These are phyloP conservation scores for Curvularia verruculosa DNA, from an alignment of 2,329 filamentous ascomycete species.

Conservation along the genomic window DNA sequence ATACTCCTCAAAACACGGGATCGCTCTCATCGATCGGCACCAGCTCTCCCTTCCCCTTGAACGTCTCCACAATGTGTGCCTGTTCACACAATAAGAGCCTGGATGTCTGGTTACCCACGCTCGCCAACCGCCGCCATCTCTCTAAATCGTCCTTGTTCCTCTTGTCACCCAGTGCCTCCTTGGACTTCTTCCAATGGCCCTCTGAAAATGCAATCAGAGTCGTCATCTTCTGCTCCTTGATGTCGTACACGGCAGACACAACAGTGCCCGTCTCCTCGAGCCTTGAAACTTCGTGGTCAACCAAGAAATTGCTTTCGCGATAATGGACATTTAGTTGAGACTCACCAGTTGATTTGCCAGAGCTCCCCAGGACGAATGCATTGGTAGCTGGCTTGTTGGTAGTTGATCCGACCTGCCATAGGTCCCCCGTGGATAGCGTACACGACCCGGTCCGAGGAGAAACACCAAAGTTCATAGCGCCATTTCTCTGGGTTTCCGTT, in stretches of 20 bases:
- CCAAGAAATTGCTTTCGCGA: too few species aligned
- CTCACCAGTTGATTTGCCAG: conserved; percentile 61
- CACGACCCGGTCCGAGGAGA: conserved; percentile 59
- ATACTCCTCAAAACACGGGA: conserved; percentile 22
- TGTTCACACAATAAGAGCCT: conserved; percentile 61
- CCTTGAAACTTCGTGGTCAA: too few species aligned
- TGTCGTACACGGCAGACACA: conserved; percentile 63
- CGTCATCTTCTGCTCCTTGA: conserved; percentile 56
- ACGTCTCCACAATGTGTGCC: conserved; percentile 58
- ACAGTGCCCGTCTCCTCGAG: conserved; percentile 66
- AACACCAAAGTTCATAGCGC: conserved; percentile 68
- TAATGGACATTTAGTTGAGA: too few species aligned
- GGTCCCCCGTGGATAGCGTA: conserved; percentile 66
- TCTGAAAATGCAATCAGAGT: conserved; percentile 62
- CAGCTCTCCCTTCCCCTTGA: conserved; percentile 57
- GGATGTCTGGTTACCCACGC: conserved; percentile 58
- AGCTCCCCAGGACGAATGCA: conserved; percentile 64
- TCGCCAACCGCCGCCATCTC: conserved; percentile 59
- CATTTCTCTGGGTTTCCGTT: conserved; percentile 62
- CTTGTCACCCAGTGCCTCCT: conserved; percentile 63
- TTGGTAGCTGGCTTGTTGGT: conserved; percentile 62
- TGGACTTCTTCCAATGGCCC: conserved; percentile 61
- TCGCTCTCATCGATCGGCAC: conserved; percentile 50
- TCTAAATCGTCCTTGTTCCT: conserved; percentile 58
- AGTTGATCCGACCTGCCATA: conserved; percentile 58